phyloP scores from a whole-genome alignment of 2,329 filamentous ascomycete genomes.

The Fusarium xylarioides region DNA sequence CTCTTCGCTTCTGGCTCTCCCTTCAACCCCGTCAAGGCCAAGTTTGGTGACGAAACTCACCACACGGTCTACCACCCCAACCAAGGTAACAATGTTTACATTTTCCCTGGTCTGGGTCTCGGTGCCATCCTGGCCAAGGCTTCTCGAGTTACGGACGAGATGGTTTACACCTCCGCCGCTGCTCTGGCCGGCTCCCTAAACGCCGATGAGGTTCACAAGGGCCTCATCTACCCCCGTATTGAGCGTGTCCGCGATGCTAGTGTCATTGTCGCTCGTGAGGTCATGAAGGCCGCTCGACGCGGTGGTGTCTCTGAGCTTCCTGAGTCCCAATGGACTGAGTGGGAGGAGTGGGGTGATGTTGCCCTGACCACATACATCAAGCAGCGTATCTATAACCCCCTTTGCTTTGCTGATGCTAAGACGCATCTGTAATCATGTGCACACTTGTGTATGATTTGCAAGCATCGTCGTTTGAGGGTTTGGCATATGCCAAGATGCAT shows the following conservation, averaged over 20 bases:
- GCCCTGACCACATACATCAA: constrained; percentile 69
- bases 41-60: constrained; percentile 62
- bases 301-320: constrained; percentile 77
- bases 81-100: constrained; percentile 88
- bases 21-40: constrained; percentile 77
- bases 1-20: constrained; percentile 97
- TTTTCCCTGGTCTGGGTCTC: constrained; percentile 95
- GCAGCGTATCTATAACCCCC: constrained; percentile 68
- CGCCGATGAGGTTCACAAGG: constrained; percentile 80
- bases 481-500: constrained; percentile 1
- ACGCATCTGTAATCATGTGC: constrained; percentile 39
- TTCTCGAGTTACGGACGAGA: constrained; percentile 86
- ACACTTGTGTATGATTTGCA: constrained; percentile 32
- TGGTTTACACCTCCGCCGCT: constrained; percentile 94
- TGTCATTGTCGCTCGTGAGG: constrained; percentile 84
- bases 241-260: constrained; percentile 92
- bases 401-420: constrained; percentile 51
- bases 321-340: constrained; percentile 76
- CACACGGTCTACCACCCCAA: constrained; percentile 77
- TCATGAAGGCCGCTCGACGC: constrained; percentile 89
- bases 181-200: constrained; percentile 82
- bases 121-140: constrained; percentile 93
- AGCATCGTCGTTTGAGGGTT: not conserved
- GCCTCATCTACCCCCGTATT: constrained; percentile 90
- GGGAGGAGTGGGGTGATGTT: constrained; percentile 76